Base-by-base conservation (phyloP, 2,329 filamentous ascomycete genomes). In the Daldinia eschscholtzii region DNA sequence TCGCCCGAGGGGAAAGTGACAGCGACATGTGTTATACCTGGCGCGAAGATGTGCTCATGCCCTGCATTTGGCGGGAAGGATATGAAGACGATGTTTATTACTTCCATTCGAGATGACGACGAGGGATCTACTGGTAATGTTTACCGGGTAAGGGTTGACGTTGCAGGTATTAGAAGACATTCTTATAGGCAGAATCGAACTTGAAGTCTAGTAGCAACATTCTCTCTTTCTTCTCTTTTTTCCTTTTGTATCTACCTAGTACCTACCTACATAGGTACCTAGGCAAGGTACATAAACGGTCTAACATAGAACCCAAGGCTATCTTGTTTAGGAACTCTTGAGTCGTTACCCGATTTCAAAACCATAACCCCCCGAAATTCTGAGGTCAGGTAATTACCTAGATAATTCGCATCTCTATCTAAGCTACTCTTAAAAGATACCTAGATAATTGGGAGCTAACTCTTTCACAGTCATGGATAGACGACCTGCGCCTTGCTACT, bases 401-500 rank as follows among this genome's bases (percentile, higher is more conserved):
- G 20, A 23, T 23, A 23, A 23, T 23, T 23, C 20, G 2, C 20
- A 23, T 23, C 20, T 23, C 20, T 23, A 23, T 2, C 20, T 23
- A 23, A 23, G 33, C 33, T 35, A 35, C 6, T 9, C 33, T 9
- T 35, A 9, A 23, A 23, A 23, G 20, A 23, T 23, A 23, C 44
- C 39, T 10, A 35, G 3, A 35, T 7, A 35, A 35, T 35, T 10
- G 10, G 2, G 33, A 10, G 7, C 33, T 10, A 35, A 35, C 2
- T 9, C 6, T 10, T 35, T 35, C 6, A 35, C 33, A 9, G 10
- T 35, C 10, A 9, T 35, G 33, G 33, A 10, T 35, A 35, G 10
- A 35, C 33, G 6, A 9, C 33, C 33, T 35, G 52, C 0, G 9
- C 30, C 20, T 26, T 41, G 18, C 41, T 61, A 33, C 76, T 65